Percentiles rank a stretch among this genome's conserved stretches.
phyloP scores from a whole-genome alignment of 1,139 yeast genomes.

The Kodamaea anthophila region DNA sequence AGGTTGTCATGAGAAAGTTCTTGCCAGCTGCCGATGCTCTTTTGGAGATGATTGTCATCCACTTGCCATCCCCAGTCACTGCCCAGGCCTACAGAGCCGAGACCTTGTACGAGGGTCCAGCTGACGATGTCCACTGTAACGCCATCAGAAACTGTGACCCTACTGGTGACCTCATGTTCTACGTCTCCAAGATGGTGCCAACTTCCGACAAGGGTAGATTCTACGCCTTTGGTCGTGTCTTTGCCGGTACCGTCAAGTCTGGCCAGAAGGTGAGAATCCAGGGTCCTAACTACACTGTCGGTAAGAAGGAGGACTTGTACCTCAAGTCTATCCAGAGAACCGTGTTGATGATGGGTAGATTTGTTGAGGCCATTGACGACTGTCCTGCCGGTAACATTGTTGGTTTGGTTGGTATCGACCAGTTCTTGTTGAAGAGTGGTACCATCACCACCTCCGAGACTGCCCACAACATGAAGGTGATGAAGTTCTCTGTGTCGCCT shows the following conservation, averaged over 20 bases:
- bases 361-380: conserved; percentile 97
- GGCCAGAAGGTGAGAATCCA: conserved; percentile 99
- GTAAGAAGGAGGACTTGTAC: conserved; percentile 97
- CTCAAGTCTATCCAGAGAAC: conserved; percentile 98
- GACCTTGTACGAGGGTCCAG: conserved; percentile 98
- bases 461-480: conserved; percentile 99
- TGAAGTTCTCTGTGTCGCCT: conserved; percentile 99
- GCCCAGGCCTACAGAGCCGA: conserved; percentile 99
- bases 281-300: conserved; percentile 99
- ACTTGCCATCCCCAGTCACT: conserved; percentile 99
- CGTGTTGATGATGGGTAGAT: conserved; percentile 99
- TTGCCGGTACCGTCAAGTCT: conserved; percentile 98
- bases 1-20: conserved; percentile 99
- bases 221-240: conserved; percentile 99
- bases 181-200: conserved; percentile 99
- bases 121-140: conserved; percentile 84
- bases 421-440: conserved; percentile 99
- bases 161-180: conserved; percentile 95
- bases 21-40: conserved; percentile 99
- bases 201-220: conserved; percentile 99
- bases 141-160: conserved; percentile 99
- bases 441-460: conserved; percentile 94
- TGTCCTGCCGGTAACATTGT: conserved; percentile 99
- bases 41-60: conserved; percentile 97
- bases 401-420: conserved; percentile 99